Conservation (phyloP, 2,329 filamentous ascomycete species). For the Juglanconis oblonga region DNA sequence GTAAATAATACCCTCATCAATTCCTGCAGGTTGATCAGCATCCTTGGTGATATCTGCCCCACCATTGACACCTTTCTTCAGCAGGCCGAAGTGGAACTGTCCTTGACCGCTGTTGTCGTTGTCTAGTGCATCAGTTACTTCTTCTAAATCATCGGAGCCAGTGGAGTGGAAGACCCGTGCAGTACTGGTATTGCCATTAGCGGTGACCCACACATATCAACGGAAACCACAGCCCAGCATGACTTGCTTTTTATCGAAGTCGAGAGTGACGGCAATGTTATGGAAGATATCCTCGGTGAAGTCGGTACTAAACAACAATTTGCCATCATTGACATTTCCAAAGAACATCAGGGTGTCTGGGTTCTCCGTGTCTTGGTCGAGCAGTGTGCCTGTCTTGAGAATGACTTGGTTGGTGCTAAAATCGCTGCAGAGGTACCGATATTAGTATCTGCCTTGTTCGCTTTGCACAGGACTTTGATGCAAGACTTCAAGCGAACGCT, state of each 20-base stretch:
- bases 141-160: constrained; percentile 40
- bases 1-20: constrained; percentile 52
- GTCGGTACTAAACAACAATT: constrained; percentile 46
- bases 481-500: no score
- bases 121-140: constrained; percentile 40
- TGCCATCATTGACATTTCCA: constrained; percentile 43
- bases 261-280: constrained; percentile 58
- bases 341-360: constrained; percentile 44
- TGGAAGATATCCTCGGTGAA: constrained; percentile 54
- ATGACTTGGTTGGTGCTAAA: constrained; percentile 51
- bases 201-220: no score
- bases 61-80: constrained; percentile 56
- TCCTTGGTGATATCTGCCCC: constrained; percentile 43
- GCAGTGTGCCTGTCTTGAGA: constrained; percentile 53
- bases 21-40: constrained; percentile 44
- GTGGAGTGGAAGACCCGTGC: constrained; percentile 57
- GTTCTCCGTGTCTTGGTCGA: constrained; percentile 34
- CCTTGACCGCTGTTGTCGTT: constrained; percentile 56
- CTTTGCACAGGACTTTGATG: no score
- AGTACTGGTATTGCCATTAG: constrained; percentile 44
- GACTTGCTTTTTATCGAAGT: constrained; percentile 54
- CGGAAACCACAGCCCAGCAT: neutral
- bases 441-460: no score
- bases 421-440: constrained; percentile 27
- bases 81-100: constrained; percentile 59